Evolutionary conservation across 108 stramenopile species (phyloP).

Genomic region (Aureococcus anophagefferens): DNA sequence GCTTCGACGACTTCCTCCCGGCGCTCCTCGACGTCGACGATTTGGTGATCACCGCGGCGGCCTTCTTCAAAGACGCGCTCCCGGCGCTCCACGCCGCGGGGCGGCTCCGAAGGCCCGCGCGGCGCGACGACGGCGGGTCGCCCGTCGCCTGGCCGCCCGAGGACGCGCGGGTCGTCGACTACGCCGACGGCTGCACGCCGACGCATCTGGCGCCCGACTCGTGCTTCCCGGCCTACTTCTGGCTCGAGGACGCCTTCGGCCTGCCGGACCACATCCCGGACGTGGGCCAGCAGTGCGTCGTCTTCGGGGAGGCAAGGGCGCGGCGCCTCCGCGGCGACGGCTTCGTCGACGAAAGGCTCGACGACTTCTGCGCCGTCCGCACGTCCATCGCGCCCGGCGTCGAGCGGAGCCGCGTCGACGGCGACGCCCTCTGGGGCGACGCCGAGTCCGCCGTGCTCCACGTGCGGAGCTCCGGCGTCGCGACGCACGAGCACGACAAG

Average conservation of each 20-base stretch:
- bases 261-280: not conserved
- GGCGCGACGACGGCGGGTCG: no score
- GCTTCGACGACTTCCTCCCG: not conserved
- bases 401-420: not conserved
- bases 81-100: not conserved
- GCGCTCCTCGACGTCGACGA: not conserved
- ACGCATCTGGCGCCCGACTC: not conserved
- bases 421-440: not conserved
- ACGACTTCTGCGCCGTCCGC: not conserved
- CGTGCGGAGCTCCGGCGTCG: not conserved
- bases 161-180: not conserved
- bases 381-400: not conserved
- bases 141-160: not conserved
- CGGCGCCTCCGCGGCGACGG: not conserved
- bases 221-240: not conserved
- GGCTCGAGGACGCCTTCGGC: not conserved
- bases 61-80: not conserved
- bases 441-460: not conserved
- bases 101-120: no score
- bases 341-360: not conserved
- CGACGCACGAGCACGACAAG: not conserved
- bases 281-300: constrained; percentile 5
- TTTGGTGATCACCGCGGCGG: not conserved
- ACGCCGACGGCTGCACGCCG: not conserved
- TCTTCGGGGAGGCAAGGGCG: constrained; percentile 6